Conservation (phyloP, 306 rosid species). For the Sesbania bispinosa region DNA sequence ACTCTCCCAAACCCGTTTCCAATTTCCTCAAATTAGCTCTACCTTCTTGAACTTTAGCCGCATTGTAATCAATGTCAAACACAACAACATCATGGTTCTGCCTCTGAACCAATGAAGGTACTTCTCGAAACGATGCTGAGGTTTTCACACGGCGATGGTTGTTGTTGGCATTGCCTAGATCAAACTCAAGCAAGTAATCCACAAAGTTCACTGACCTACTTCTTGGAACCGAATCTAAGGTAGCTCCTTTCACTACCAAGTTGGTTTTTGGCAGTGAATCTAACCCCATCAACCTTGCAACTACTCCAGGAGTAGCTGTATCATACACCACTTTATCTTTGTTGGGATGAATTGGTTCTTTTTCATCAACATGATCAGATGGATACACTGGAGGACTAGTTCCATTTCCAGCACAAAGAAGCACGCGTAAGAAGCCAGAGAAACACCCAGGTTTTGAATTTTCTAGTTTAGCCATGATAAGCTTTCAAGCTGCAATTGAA, state of each 20-base stretch:
- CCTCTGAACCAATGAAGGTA: conserved; percentile 28
- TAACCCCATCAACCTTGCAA: conserved; percentile 87
- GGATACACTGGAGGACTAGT: conserved; percentile 62
- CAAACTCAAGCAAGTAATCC: conserved; percentile 65
- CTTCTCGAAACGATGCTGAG: conserved; percentile 76
- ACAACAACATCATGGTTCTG: conserved; percentile 36
- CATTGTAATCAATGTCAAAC: conserved; percentile 34
- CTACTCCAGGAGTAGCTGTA: conserved; percentile 40
- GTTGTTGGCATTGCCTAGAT: conserved; percentile 8
- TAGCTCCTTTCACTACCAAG: conserved; percentile 25
- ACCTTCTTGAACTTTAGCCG: conserved; percentile 14
- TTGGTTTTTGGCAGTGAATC: conserved; percentile 64
- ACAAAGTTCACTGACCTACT: conserved; percentile 74
- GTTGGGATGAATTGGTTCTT: not conserved
- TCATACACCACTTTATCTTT: not conserved
- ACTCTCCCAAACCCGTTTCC: conserved; percentile 30
- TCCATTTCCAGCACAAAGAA: conserved; percentile 51
- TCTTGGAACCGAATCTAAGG: conserved; percentile 48
- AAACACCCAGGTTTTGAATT: conserved; percentile 49
- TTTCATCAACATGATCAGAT: conserved; percentile 37
- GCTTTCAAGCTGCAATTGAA: not conserved
- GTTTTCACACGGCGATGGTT: conserved; percentile 58
- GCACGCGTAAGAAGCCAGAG: conserved; percentile 33
- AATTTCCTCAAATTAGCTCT: conserved; percentile 19
- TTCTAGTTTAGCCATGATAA: conserved; percentile 38